Evolutionary conservation across 352 stramenopile species (phyloP), one percentile per base, ranked within the genome.

Genomic region (Phytophthora tubulina): DNA sequence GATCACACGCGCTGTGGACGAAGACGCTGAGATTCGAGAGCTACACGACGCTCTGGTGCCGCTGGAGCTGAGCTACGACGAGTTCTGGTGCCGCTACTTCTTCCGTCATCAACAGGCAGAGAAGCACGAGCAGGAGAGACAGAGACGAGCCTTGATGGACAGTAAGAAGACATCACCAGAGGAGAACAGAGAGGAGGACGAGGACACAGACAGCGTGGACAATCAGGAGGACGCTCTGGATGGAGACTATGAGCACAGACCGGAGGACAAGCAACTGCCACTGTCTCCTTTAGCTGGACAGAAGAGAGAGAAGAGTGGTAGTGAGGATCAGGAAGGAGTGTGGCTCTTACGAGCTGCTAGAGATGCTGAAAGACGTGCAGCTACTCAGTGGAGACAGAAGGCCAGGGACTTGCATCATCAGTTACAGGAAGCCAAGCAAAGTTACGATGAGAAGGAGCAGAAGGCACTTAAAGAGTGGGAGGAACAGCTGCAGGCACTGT

Each of bases 1-100:
- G 69, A 93, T 96, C 67, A 78, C 80, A 4, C 66, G 78, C 70
- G 81, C 86, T 3, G 54, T 94, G 53, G 78, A 85, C 49, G 70
- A 79, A 30, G 71, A 94, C 50, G 74, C 77, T 10, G 78, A 88
- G 41, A 82, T 95, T 9, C 65, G 75, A 0, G 71, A 79, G 33
- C 68, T 95, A 50, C 85, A 94, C 35, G 85, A 92, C 55, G 66
- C 82, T 52, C 71, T 96, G 55, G 89, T 96, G 44, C 89, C 89
- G 4, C 70, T 91, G 54, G 79, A 94, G 46, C 59, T 96, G 46
- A 89, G 77, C 53, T 90, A 92, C 60, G 86, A 93, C 58, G 89
- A 96, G 73, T 96, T 96, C 56, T 96, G 89, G 89, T 77, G 81
- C 57, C 81, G 88, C 80, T 96, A 77, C 35, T 95, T 94, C 72